Evolutionary conservation across 306 rosid species (phyloP).

Genomic region (Hippophae gyantsensis): DNA sequence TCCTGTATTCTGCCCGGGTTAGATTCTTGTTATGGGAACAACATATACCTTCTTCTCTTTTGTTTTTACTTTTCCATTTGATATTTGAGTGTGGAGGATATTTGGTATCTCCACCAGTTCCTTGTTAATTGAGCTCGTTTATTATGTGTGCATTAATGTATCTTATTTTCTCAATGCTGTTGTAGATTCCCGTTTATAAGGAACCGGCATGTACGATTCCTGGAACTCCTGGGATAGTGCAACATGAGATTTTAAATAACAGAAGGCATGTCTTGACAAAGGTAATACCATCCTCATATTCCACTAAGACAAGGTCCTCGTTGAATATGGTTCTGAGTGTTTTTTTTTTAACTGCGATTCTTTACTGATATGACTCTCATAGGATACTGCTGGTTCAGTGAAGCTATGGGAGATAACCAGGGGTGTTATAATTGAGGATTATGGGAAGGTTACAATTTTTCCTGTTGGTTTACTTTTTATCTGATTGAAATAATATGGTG

Average conservation of each 20-base stretch:
- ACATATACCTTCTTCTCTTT: constrained; percentile 2
- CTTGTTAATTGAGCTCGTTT: constrained; percentile 1
- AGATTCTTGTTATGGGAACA: too few species aligned
- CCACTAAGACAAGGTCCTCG: constrained; percentile 9
- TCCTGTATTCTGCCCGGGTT: too few species aligned
- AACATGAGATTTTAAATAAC: constrained; percentile 88
- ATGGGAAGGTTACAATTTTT: constrained; percentile 63
- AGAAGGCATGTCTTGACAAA: constrained; percentile 91
- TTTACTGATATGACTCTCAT: constrained; percentile 17
- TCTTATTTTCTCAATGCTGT: constrained; percentile 20
- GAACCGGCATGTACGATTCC: constrained; percentile 63
- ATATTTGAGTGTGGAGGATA: too few species aligned
- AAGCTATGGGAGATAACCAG: constrained; percentile 97
- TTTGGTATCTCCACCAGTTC: neutral
- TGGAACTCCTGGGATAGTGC: constrained; percentile 87
- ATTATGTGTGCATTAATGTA: constrained; percentile 6
- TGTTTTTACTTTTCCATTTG: constrained; percentile 2
- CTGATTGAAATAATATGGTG: constrained; percentile 11
- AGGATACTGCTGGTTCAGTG: constrained; percentile 93
- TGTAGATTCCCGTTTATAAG: constrained; percentile 81
- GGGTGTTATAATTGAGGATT: constrained; percentile 78
- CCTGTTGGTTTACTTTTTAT: constrained; percentile 12
- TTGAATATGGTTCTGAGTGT: constrained; percentile 10
- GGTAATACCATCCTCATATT: constrained; percentile 38
- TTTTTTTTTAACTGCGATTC: constrained; percentile 5